Base-by-base conservation (phyloP, 2,329 filamentous ascomycete genomes). In the Stenocarpella maydis region DNA sequence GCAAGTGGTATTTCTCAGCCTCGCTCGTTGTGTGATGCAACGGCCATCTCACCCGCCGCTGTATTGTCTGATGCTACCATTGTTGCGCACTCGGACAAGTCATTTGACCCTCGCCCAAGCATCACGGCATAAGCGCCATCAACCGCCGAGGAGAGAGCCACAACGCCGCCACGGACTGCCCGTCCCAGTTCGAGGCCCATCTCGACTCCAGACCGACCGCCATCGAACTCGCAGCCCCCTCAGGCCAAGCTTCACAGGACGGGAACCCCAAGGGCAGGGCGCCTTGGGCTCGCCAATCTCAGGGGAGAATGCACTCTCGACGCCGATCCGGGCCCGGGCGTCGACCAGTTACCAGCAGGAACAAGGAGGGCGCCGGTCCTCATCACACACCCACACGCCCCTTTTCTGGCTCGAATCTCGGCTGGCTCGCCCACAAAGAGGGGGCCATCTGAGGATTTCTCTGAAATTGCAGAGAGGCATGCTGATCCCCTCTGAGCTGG, bases 381-480 rank as follows among this genome's bases (percentile, higher is more conserved):
- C 58, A 61, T 61, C 41, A 61, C 19, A 31, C n/a, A 61, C 19
- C 41, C 58, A 37, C 58, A 41, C 58, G 39, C 58, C 58, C 58
- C 41, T 61, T 34, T 61, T 47, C 17, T 47, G 28, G 26, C n/a
- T 3, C 26, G 58, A 61, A 61, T 61, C 39, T 61, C 58, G 58
- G 58, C 58, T 61, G 58, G 37, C 41, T 47, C 58, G 58, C 58
- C 58, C 58, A 61, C 58, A 61, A 61, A 61, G 58, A 41, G 58
- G 58, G 41, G 58, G 58, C 12, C 41, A 24, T 24, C 58, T 26
- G 41, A 31, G 41, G 50, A 37, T 61, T 24, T 41, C 41, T 61
- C 41, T 61, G 58, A 61, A 34, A 61, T 61, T 61, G n/a, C 58
- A 61, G 28, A 61, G 41, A 47, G 34, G 41, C 26, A 47, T 47